These are phyloP conservation scores for Bauhinia variegata DNA, from an alignment of 306 rosid species.

Conservation along the genomic window DNA sequence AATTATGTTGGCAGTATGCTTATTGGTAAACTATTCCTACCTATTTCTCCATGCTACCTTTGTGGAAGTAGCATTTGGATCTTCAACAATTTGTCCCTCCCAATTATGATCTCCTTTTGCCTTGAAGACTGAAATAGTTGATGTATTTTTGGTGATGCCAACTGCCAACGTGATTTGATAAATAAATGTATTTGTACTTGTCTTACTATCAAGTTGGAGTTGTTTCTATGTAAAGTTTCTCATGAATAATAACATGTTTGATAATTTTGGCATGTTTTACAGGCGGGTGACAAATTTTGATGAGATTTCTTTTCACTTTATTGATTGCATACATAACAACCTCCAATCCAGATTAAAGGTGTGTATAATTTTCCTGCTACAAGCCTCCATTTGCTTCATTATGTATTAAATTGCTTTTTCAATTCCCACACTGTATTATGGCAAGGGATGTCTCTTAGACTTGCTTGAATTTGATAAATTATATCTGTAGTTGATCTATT, in stretches of 20 bases:
- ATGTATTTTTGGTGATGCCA: not conserved
- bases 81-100: not conserved
- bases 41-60: not conserved
- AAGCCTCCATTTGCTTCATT: not conserved
- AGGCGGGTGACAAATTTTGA: slow-evolving; percentile 85
- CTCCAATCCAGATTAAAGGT: slow-evolving; percentile 67
- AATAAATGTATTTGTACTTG: not conserved
- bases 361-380: slow-evolving; percentile 12
- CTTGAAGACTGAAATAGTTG: slow-evolving; percentile 15
- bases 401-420: slow-evolving; percentile 3
- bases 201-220: not conserved
- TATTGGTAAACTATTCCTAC: not conserved
- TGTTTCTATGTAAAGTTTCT: slow-evolving; percentile 6
- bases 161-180: slow-evolving; percentile 8
- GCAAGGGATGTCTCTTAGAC: not conserved
- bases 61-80: slow-evolving; percentile 12
- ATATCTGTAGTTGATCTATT: slow-evolving; percentile 21
- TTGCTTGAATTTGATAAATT: slow-evolving; percentile 8
- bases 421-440: not conserved
- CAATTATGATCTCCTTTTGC: not conserved
- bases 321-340: slow-evolving; percentile 86
- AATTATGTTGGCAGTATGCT: too few relatives aligned
- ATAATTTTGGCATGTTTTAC: slow-evolving; percentile 38
- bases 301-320: slow-evolving; percentile 83
- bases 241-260: slow-evolving; percentile 3